Conservation (phyloP, 2,329 filamentous ascomycete species). For the Zymoseptoria passerinii region DNA sequence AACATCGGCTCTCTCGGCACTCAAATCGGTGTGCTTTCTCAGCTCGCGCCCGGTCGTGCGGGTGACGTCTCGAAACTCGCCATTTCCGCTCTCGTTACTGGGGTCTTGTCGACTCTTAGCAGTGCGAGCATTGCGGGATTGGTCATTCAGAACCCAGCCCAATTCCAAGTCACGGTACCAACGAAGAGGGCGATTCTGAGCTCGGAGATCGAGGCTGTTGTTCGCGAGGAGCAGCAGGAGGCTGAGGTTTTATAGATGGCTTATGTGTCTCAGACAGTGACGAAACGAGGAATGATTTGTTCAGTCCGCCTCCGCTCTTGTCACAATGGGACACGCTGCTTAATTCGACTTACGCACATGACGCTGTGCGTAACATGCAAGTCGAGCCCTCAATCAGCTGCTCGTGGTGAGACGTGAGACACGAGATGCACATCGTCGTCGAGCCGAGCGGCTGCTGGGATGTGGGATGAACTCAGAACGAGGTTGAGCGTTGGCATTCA, state of each 20-base stretch:
- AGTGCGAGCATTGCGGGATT: constrained; percentile 72
- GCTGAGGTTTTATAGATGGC: neutral
- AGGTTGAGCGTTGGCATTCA: neutral
- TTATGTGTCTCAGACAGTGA: neutral
- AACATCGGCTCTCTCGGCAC: constrained; percentile 84
- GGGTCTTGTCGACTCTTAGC: constrained; percentile 69
- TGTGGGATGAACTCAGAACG: no score
- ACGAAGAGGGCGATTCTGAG: neutral
- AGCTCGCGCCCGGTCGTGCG: constrained; percentile 65
- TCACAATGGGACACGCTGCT: neutral
- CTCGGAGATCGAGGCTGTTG: neutral
- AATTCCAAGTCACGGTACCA: constrained; percentile 6
- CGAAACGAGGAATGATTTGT: neutral
- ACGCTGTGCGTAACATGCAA: neutral
- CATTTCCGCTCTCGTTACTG: constrained; percentile 66
- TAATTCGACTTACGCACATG: neutral
- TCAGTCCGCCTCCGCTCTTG: neutral
- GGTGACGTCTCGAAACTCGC: constrained; percentile 71
- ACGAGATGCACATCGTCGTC: no score
- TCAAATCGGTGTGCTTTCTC: constrained; percentile 78
- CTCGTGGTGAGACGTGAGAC: no score
- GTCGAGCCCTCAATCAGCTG: no score
- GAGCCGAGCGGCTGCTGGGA: neutral
- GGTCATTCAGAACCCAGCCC: constrained; percentile 51
- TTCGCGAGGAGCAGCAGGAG: neutral